Evolutionary conservation across 495 filamentous ascomycete species (phyloP).

Genomic region (Penicillium paradoxum): DNA sequence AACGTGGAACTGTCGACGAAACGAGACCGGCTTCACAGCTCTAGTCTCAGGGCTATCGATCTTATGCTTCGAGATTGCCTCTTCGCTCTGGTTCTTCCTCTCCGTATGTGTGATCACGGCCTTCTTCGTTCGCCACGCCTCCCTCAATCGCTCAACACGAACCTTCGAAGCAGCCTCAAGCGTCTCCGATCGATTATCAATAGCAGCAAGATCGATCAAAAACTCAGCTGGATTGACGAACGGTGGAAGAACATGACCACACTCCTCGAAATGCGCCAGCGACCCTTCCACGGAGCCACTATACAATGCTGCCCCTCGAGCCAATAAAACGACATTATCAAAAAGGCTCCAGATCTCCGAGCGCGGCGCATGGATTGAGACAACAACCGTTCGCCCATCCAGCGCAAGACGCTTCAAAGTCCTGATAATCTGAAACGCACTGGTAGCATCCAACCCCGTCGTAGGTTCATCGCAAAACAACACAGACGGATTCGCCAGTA

Average conservation of each 20-base stretch:
- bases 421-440: constrained; percentile 65
- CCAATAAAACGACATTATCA: constrained; percentile 60
- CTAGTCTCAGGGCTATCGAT: neutral
- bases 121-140: constrained; percentile 43
- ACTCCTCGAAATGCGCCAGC: constrained; percentile 52
- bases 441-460: constrained; percentile 68
- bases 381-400: constrained; percentile 65
- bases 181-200: constrained; percentile 61
- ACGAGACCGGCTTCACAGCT: constrained; percentile 30
- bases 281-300: constrained; percentile 50
- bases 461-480: constrained; percentile 74
- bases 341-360: constrained; percentile 74
- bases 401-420: constrained; percentile 61
- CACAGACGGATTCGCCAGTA: constrained; percentile 68
- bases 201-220: constrained; percentile 63
- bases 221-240: constrained; percentile 74
- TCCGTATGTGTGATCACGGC: constrained; percentile 9
- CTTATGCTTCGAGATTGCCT: neutral
- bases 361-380: constrained; percentile 68
- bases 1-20: constrained; percentile 57
- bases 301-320: constrained; percentile 59
- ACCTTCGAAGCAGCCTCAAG: constrained; percentile 52
- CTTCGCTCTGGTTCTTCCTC: neutral
- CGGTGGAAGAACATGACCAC: constrained; percentile 53
- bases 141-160: constrained; percentile 51